phyloP scores from a whole-genome alignment of 1,284 basidiomycete genomes.

The Vanrija sp. region DNA sequence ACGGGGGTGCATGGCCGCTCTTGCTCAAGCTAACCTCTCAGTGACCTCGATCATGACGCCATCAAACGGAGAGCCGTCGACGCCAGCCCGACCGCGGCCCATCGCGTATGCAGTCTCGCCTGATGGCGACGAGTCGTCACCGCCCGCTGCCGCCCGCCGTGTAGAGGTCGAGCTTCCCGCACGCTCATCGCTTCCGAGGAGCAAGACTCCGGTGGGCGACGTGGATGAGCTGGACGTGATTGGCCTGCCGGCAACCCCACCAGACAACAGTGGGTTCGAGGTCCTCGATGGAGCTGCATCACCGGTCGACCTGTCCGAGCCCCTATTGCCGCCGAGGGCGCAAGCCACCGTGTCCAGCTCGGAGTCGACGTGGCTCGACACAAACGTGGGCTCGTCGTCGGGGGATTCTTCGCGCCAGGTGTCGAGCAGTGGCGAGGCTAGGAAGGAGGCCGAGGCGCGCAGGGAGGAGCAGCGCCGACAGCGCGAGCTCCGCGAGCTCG shows the following conservation, averaged over 20 bases:
- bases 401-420: too few relatives aligned
- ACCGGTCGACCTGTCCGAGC: neutral
- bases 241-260: neutral
- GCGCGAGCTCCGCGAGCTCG: too few relatives aligned
- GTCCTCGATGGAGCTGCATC: neutral
- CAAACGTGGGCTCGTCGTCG: neutral
- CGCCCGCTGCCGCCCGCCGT: too few relatives aligned
- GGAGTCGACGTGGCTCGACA: constrained; percentile 1
- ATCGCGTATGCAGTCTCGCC: neutral
- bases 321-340: too few relatives aligned
- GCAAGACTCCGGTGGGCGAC: neutral
- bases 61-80: neutral
- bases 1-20: neutral
- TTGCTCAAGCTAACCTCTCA: neutral
- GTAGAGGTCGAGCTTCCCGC: too few relatives aligned
- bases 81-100: neutral
- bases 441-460: too few relatives aligned
- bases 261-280: constrained; percentile 13
- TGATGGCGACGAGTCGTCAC: too few relatives aligned
- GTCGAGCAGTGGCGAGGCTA: too few relatives aligned
- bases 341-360: neutral
- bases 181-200: too few relatives aligned
- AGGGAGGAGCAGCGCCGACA: too few relatives aligned
- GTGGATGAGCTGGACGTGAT: neutral
- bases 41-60: neutral